These are phyloP conservation scores for Shiraia bambusicola DNA, from an alignment of 2,329 filamentous ascomycete genomes.

Conservation along the genomic window DNA sequence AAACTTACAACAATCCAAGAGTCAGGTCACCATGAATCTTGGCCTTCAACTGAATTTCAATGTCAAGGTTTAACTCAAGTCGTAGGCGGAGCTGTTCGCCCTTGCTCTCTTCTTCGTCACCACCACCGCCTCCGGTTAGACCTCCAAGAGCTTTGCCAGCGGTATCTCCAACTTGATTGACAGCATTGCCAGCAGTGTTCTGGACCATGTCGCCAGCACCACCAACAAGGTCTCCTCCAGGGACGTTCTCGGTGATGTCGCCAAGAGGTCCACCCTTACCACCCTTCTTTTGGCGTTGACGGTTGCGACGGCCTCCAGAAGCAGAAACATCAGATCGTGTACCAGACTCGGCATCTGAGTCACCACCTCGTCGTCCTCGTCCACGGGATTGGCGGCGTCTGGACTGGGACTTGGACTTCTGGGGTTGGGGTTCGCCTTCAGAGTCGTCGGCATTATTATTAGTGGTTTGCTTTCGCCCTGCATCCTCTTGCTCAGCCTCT, in stretches of 20 bases:
- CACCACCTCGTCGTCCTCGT: slow-evolving; percentile 49
- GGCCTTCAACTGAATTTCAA: slow-evolving; percentile 65
- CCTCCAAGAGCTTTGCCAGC: slow-evolving; percentile 51
- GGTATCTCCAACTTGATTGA: slow-evolving; percentile 48
- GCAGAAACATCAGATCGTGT: slow-evolving; percentile 57
- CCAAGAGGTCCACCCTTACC: slow-evolving; percentile 53
- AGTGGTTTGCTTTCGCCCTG: slow-evolving; percentile 39
- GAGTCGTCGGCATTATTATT: slow-evolving; percentile 44
- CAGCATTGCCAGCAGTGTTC: slow-evolving; percentile 57
- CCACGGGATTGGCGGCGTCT: slow-evolving; percentile 54
- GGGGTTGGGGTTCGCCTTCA: slow-evolving; percentile 49
- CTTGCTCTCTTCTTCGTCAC: slow-evolving; percentile 31
- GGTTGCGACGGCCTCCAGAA: slow-evolving; percentile 57
- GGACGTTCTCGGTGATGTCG: slow-evolving; percentile 57
- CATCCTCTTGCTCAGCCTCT: slow-evolving; percentile 47
- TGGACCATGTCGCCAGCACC: slow-evolving; percentile 59
- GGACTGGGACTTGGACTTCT: slow-evolving; percentile 49
- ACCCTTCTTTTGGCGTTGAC: slow-evolving; percentile 54
- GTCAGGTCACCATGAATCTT: slow-evolving; percentile 66
- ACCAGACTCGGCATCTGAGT: slow-evolving; percentile 57
- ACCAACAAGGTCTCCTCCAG: slow-evolving; percentile 54
- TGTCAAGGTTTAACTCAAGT: slow-evolving; percentile 62
- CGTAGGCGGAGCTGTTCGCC: slow-evolving; percentile 57
- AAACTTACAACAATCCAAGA: slow-evolving; percentile 54
- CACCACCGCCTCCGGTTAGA: slow-evolving; percentile 49